phyloP scores from a whole-genome alignment of 306 rosid genomes.

The Prunus campanulata region DNA sequence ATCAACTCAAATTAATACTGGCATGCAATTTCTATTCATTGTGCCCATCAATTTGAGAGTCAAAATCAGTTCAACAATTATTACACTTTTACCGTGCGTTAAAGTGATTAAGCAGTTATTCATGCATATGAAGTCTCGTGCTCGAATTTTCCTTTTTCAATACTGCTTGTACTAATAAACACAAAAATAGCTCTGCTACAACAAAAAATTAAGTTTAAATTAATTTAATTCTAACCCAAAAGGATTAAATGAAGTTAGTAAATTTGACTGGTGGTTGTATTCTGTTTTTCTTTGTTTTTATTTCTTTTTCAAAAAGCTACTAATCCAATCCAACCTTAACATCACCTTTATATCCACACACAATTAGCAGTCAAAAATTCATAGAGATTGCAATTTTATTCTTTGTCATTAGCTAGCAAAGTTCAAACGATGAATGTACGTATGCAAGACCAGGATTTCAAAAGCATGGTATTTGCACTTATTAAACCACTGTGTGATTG shows the following conservation, averaged over 20 bases:
- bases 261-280: too few relatives aligned
- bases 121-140: too few relatives aligned
- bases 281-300: too few relatives aligned
- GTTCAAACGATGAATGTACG: conserved; percentile 1
- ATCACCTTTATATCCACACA: conserved; percentile 10
- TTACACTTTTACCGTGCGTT: too few relatives aligned
- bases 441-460: not conserved
- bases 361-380: not conserved
- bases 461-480: not conserved
- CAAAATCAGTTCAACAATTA: too few relatives aligned
- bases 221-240: too few relatives aligned
- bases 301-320: not conserved
- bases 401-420: conserved; percentile 12
- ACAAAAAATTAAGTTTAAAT: too few relatives aligned
- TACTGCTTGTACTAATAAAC: too few relatives aligned
- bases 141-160: too few relatives aligned
- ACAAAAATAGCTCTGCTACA: too few relatives aligned
- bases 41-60: not conserved
- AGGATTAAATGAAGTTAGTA: too few relatives aligned
- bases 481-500: conserved; percentile 7
- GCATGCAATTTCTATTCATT: not conserved
- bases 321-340: conserved; percentile 3
- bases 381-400: not conserved
- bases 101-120: too few relatives aligned
- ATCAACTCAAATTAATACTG: not conserved